Evolutionary conservation across 2,329 filamentous ascomycete species (phyloP).

Genomic region (Talaromyces sp.): DNA sequence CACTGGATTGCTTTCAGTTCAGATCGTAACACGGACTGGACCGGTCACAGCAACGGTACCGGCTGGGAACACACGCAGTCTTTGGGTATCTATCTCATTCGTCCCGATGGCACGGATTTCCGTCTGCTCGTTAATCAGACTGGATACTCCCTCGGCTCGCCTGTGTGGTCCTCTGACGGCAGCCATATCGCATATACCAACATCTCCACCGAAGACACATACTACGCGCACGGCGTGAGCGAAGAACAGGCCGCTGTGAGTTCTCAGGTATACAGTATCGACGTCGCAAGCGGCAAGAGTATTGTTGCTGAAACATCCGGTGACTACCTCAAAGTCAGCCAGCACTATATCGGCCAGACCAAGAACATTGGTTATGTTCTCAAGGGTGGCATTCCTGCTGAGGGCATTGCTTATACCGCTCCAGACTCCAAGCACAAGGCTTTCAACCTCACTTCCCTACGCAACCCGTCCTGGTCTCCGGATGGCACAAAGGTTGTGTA

Average conservation of each 20-base stretch:
- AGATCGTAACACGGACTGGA: slow-evolving; percentile 44
- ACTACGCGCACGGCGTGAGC: background rate
- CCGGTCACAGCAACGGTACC: slow-evolving; percentile 40
- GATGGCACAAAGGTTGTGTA: background rate
- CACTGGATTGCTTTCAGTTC: slow-evolving; percentile 37
- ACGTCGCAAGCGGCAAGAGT: background rate
- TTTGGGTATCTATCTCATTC: slow-evolving; percentile 26
- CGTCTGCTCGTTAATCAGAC: background rate
- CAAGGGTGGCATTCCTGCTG: background rate
- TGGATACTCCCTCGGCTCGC: background rate
- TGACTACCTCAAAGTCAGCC: background rate
- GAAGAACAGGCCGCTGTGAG: background rate
- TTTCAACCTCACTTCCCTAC: background rate
- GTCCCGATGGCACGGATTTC: background rate
- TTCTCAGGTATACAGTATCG: background rate
- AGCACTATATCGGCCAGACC: background rate
- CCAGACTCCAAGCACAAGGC: background rate
- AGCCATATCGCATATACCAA: background rate
- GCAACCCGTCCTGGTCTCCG: background rate
- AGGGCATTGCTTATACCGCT: background rate
- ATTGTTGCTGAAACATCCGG: background rate
- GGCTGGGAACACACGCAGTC: slow-evolving; percentile 45
- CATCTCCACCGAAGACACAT: background rate
- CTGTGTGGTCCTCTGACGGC: background rate
- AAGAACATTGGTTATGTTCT: background rate